Percentiles rank a stretch among this genome's conserved stretches.
Conservation (phyloP, 805 yeast species). For the Wickerhamiella dianesei region DNA sequence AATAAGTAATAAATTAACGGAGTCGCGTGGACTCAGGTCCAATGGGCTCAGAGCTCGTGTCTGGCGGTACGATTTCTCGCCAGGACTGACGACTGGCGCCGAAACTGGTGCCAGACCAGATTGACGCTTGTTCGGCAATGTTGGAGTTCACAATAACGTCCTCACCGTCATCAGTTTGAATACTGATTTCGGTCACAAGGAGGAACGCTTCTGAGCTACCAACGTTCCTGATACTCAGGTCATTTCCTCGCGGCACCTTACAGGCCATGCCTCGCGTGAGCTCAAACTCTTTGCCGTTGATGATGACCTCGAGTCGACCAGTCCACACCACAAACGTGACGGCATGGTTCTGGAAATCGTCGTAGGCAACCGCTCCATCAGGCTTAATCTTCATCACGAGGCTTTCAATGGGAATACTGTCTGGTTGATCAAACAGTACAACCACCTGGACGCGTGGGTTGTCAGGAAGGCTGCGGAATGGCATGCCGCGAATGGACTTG, state of each 20-base stretch:
- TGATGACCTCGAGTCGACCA: constrained; percentile 11
- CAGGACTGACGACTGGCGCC: background rate
- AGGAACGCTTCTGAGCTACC: constrained; percentile 1
- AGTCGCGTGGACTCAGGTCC: too few relatives aligned
- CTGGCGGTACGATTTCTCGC: too few relatives aligned
- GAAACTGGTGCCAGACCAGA: background rate
- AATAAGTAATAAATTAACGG: too few relatives aligned
- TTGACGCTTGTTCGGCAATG: background rate
- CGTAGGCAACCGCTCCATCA: constrained; percentile 8
- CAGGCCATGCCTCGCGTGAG: constrained; percentile 15
- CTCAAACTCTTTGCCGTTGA: constrained; percentile 10
- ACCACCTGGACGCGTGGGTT: constrained; percentile 4
- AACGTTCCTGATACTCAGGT: constrained; percentile 11
- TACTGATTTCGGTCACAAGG: constrained; percentile 2
- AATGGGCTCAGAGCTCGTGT: too few relatives aligned
- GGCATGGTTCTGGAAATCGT: constrained; percentile 11
- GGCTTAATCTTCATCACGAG: constrained; percentile 10
- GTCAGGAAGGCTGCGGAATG: constrained; percentile 6
- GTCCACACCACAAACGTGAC: constrained; percentile 15
- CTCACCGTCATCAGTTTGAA: background rate
- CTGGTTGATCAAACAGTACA: constrained; percentile 6
- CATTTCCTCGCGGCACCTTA: constrained; percentile 16
- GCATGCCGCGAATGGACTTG: constrained; percentile 8
- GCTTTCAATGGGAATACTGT: constrained; percentile 6
- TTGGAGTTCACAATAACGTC: background rate